Conservation (phyloP, 805 yeast species). For the Kuraishia cidri region DNA sequence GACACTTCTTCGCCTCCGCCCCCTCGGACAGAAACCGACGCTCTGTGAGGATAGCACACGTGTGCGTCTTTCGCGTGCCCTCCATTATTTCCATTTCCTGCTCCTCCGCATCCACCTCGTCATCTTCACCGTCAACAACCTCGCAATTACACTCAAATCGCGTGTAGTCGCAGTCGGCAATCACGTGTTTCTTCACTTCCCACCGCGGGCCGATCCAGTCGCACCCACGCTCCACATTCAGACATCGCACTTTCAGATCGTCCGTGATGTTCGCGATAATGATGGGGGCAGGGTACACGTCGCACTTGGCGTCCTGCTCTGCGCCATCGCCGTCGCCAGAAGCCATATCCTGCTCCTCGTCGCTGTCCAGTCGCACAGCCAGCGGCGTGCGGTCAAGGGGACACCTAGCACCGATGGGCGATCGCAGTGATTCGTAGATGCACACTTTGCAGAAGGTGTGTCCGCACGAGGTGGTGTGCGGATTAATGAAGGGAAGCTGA, state of each 20-base stretch:
- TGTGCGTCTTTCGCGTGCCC: too few species aligned
- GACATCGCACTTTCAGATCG: constrained; percentile 49
- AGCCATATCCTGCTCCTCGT: constrained; percentile 2
- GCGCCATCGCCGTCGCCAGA: constrained; percentile 5
- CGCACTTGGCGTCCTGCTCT: constrained; percentile 9
- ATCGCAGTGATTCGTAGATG: constrained; percentile 33
- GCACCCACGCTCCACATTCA: constrained; percentile 46
- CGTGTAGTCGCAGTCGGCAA: constrained; percentile 26
- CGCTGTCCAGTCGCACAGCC: neutral
- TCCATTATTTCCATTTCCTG: constrained; percentile 2
- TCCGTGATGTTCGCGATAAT: constrained; percentile 51
- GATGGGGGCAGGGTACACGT: constrained; percentile 43
- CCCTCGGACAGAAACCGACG: neutral
- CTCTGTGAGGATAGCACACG: constrained; percentile 1
- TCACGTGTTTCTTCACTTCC: constrained; percentile 43
- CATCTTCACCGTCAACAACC: constrained; percentile 6
- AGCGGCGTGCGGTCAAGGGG: constrained; percentile 55
- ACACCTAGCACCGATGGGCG: constrained; percentile 30
- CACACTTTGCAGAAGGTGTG: constrained; percentile 60
- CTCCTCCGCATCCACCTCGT: constrained; percentile 9
- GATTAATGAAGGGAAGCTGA: constrained; percentile 51
- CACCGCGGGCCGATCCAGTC: constrained; percentile 48
- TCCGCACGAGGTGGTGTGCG: constrained; percentile 57
- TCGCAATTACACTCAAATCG: constrained; percentile 23
- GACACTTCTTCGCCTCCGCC: constrained; percentile 17